phyloP scores from a whole-genome alignment of 192 early-diverging fungal species.

The Linnemannia elongata region DNA sequence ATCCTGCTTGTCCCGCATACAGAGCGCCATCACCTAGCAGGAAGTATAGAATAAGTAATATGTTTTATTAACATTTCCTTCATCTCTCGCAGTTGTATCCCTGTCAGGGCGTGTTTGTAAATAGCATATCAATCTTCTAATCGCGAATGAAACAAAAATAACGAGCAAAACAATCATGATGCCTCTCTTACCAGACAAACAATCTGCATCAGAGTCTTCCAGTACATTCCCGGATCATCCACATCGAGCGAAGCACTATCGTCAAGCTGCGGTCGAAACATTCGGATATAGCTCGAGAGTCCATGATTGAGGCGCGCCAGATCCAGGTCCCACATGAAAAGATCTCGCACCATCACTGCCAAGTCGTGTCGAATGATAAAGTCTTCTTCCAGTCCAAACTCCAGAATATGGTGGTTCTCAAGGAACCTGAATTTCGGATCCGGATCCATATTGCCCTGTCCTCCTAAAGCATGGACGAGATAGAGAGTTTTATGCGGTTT shows the following conservation, averaged over 20 bases:
- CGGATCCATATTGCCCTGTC: background rate
- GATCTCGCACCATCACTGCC: constrained; percentile 10
- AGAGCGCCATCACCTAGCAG: constrained; percentile 31
- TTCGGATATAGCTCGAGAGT: constrained; percentile 1
- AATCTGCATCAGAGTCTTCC: constrained; percentile 20
- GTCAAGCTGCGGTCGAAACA: constrained; percentile 18
- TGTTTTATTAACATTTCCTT: background rate
- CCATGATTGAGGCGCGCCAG: background rate
- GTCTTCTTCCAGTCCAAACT: constrained; percentile 14
- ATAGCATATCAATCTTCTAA: background rate
- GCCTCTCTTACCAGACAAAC: constrained; percentile 11
- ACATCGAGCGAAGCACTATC: background rate
- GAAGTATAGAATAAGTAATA: background rate
- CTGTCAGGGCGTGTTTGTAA: background rate
- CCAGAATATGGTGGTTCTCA: constrained; percentile 28
- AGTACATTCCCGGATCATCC: constrained; percentile 2
- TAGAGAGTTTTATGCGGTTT: background rate
- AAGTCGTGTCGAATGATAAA: constrained; percentile 27
- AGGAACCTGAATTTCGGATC: constrained; percentile 2
- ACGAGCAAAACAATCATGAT: background rate
- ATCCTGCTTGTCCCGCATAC: background rate
- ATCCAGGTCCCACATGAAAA: constrained; percentile 23
- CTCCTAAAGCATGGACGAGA: background rate
- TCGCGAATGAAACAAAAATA: too few species aligned
- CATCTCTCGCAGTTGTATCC: background rate